These are phyloP conservation scores for Aspergillus pseudoglaucus DNA, from an alignment of 2,329 filamentous ascomycete species.

Conservation along the genomic window DNA sequence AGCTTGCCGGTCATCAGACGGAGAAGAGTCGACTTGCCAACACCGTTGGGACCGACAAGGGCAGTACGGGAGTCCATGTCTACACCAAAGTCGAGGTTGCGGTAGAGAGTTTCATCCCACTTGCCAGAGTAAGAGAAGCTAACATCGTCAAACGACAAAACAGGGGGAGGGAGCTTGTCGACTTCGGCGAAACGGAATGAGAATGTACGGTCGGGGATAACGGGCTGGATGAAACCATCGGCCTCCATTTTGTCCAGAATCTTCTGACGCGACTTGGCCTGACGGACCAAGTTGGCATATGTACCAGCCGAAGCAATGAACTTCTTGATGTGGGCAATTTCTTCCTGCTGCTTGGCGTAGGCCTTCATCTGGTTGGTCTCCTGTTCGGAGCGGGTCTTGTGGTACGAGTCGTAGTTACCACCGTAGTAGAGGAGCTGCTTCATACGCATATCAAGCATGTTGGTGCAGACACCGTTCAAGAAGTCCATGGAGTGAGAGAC, in stretches of 20 bases:
- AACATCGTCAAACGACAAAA: constrained; percentile 92
- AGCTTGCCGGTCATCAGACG: constrained; percentile 95
- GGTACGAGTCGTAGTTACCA: constrained; percentile 98
- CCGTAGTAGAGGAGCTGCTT: constrained; percentile 93
- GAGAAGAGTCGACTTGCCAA: constrained; percentile 94
- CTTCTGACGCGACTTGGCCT: constrained; percentile 99
- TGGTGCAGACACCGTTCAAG: constrained; percentile 96
- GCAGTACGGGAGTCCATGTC: constrained; percentile 99
- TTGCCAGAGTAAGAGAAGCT: constrained; percentile 97
- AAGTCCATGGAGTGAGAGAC: constrained; percentile 99
- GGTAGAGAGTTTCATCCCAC: constrained; percentile 84
- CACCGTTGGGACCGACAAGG: constrained; percentile 96
- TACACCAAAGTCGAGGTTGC: constrained; percentile 94
- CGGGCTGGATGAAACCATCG: constrained; percentile 94
- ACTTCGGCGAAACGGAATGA: constrained; percentile 98
- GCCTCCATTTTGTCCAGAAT: constrained; percentile 99
- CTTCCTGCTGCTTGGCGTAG: constrained; percentile 97
- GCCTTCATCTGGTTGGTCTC: constrained; percentile 99
- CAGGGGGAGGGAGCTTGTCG: constrained; percentile 96
- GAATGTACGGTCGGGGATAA: constrained; percentile 79
- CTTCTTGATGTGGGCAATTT: constrained; percentile 99
- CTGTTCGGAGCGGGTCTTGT: constrained; percentile 89
- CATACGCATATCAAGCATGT: constrained; percentile 96
- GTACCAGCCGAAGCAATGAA: constrained; percentile 99
- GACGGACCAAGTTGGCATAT: constrained; percentile 96